phyloP scores from a whole-genome alignment of 306 rosid genomes.

The Purshia tridentata region DNA sequence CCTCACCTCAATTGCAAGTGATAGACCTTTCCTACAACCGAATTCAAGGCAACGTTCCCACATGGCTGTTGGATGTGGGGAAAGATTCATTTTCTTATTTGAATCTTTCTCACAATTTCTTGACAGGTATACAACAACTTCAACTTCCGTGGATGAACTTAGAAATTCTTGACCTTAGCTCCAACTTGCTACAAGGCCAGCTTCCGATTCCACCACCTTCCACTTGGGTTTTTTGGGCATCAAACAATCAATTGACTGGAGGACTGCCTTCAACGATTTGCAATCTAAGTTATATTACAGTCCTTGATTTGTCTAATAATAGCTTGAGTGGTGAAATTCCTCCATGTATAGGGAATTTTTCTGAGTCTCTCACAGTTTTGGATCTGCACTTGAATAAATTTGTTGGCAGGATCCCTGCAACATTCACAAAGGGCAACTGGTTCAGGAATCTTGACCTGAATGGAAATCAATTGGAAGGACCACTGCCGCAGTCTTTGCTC shows the following conservation, averaged over 20 bases:
- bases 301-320: slow-evolving; percentile 11
- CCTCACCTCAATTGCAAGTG: background rate
- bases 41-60: too few species aligned
- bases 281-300: background rate
- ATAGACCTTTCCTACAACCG: background rate
- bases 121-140: background rate
- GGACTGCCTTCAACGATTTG: background rate
- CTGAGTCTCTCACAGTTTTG: background rate
- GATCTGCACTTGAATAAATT: slow-evolving; percentile 1
- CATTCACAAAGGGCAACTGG: background rate
- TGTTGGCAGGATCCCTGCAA: background rate
- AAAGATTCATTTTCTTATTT: background rate
- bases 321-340: background rate
- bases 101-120: slow-evolving; percentile 4
- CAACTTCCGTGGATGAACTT: background rate
- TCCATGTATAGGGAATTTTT: background rate
- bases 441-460: background rate
- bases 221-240: background rate
- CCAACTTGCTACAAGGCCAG: background rate
- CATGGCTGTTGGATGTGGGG: slow-evolving; percentile 4
- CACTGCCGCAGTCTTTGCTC: background rate
- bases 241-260: background rate
- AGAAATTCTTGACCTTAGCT: background rate
- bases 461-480: slow-evolving; percentile 21
- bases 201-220: slow-evolving; percentile 6